phyloP scores from a whole-genome alignment of 208 protist species.

The Leishmania lainsoni region DNA sequence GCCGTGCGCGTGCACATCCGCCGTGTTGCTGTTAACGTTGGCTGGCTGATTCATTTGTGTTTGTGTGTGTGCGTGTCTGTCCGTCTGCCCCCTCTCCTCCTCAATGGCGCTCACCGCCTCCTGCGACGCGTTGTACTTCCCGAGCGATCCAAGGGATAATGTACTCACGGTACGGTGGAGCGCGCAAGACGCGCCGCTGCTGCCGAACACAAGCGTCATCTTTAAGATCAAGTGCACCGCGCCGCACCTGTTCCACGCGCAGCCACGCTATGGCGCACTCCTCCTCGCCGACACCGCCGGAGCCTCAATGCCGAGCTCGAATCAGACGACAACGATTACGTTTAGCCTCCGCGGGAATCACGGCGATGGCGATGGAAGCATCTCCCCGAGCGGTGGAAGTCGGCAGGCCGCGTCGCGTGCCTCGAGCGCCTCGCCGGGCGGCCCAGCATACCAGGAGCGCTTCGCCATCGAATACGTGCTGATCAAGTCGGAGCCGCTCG shows the following conservation, averaged over 20 bases:
- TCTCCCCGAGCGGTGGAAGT: neutral
- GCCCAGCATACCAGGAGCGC: slow-evolving; percentile 47
- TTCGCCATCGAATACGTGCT: slow-evolving; percentile 71
- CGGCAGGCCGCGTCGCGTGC: slow-evolving; percentile 1
- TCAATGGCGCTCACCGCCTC: slow-evolving; percentile 58
- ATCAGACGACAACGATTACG: slow-evolving; percentile 24
- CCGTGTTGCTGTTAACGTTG: neutral
- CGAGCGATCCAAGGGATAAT: slow-evolving; percentile 59
- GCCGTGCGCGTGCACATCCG: too few species aligned
- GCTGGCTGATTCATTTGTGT: neutral
- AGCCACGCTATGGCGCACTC: slow-evolving; percentile 77
- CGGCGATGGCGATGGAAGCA: slow-evolving; percentile 11
- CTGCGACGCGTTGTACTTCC: slow-evolving; percentile 76
- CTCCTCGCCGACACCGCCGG: slow-evolving; percentile 50
- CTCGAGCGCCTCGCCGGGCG: slow-evolving; percentile 18
- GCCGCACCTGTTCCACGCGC: slow-evolving; percentile 73
- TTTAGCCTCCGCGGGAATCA: slow-evolving; percentile 47
- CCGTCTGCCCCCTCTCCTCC: too few species aligned
- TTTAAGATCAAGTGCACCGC: slow-evolving; percentile 86
- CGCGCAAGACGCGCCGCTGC: slow-evolving; percentile 10
- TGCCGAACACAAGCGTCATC: slow-evolving; percentile 55
- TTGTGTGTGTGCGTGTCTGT: neutral
- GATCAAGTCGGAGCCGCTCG: slow-evolving; percentile 40
- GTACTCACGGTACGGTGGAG: slow-evolving; percentile 56
- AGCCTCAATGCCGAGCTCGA: slow-evolving; percentile 1